These are phyloP conservation scores for Kregervanrija fluxuum DNA, from an alignment of 805 yeast species.

Conservation along the genomic window DNA sequence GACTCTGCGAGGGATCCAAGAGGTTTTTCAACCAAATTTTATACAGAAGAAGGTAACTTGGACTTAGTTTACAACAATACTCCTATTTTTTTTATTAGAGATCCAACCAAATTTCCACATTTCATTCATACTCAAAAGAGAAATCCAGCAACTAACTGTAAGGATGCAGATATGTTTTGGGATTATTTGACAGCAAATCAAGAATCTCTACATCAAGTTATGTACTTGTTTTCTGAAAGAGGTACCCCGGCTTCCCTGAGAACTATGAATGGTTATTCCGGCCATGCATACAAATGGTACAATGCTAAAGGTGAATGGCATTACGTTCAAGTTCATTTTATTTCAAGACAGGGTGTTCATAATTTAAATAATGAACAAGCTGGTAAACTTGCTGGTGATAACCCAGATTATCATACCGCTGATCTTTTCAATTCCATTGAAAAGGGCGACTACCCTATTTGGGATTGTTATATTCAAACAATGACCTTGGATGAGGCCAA, in stretches of 20 bases:
- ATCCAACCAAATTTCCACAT: conserved; percentile 79
- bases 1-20: conserved; percentile 86
- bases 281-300: conserved; percentile 78
- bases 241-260: conserved; percentile 75
- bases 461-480: conserved; percentile 81
- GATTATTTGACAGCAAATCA: conserved; percentile 69
- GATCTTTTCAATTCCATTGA: conserved; percentile 77
- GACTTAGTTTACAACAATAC: conserved; percentile 85
- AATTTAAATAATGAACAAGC: conserved; percentile 61
- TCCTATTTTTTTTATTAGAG: conserved; percentile 79
- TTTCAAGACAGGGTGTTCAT: conserved; percentile 48
- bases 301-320: conserved; percentile 68
- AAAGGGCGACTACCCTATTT: conserved; percentile 69
- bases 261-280: conserved; percentile 80
- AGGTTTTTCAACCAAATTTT: conserved; percentile 74
- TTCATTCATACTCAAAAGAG: conserved; percentile 88
- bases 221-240: conserved; percentile 68
- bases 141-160: conserved; percentile 72
- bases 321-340: conserved; percentile 73
- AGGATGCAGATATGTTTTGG: conserved; percentile 81
- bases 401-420: conserved; percentile 77
- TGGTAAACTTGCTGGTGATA: conserved; percentile 56
- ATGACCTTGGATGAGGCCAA: conserved; percentile 82
- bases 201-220: conserved; percentile 70
- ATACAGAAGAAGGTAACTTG: conserved; percentile 77